phyloP scores from a whole-genome alignment of 345 rosid genomes.

The Rhizophora mangle region DNA sequence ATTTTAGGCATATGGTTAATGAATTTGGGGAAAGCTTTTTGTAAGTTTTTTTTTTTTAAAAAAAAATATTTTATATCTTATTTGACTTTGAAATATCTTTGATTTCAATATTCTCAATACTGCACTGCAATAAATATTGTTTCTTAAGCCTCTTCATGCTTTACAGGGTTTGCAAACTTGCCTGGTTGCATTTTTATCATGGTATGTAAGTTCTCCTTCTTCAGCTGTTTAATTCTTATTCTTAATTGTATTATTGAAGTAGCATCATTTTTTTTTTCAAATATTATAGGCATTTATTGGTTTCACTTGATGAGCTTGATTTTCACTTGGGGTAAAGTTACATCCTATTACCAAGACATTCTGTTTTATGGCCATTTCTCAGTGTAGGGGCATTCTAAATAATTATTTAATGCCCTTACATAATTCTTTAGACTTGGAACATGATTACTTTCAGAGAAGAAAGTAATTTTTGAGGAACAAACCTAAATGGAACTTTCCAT shows the following conservation, averaged over 20 bases:
- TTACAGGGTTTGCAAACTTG: slow-evolving; percentile 95
- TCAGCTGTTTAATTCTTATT: not conserved
- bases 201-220: slow-evolving; percentile 45
- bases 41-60: not conserved
- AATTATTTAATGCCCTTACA: not conserved
- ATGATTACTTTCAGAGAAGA: too few relatives aligned
- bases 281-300: not conserved
- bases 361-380: not conserved
- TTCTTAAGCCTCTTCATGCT: slow-evolving; percentile 27
- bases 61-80: not conserved
- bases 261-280: not conserved
- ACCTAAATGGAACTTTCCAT: too few relatives aligned
- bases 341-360: not conserved
- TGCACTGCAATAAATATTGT: slow-evolving; percentile 26
- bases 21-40: too few relatives aligned
- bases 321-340: not conserved
- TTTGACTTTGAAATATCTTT: not conserved
- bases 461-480: too few relatives aligned
- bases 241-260: not conserved
- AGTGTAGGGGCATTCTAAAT: not conserved
- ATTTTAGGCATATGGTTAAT: too few relatives aligned
- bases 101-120: slow-evolving; percentile 7
- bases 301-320: not conserved
- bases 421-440: too few relatives aligned
- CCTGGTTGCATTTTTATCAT: slow-evolving; percentile 79